Evolutionary conservation across 1,284 basidiomycete genomes (phyloP), one percentile per base, ranked within the genome.

Genomic region (Mycosarcoma mackinlayi): DNA sequence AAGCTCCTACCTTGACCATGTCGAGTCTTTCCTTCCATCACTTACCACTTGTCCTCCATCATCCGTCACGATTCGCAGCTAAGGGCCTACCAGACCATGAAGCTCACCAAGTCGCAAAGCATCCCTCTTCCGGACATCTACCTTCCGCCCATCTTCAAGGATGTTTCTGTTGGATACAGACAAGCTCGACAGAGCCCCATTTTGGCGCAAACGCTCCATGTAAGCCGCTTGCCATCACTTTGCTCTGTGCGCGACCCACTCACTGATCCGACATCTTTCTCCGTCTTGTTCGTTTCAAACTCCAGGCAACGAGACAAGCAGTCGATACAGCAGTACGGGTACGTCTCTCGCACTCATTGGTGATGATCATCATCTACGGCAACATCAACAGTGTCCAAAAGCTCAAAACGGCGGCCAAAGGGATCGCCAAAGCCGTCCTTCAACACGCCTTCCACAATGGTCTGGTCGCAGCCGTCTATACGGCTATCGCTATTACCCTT

Each of bases 371-470:
- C 37, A 19, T 38, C 37, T 38, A 38, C 6, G 37, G 37, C 19
- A 38, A 38, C 37, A 21, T 38, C 37, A 38, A 38, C 37, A 38
- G 37, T 19, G 8, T 38, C 10, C 37, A 38, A 21, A 38, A 38
- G 19, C 18, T 21, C 37, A 38, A 21, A 21, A 21, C n/a, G 3
- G 37, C 37, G 8, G 37, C 37, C 7, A 38, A 21, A 38, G 37
- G 37, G 9, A 21, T 38, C 19, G 37, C 37, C 6, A 38, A 19
- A 21, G 37, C 37, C 7, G n/a, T 9, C 4, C 7, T 21, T 6
- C 37, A 38, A 19, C 37, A 38, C 37, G 37, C 37, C 19, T 21
- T 38, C 37, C 37, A 38, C 19, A 38, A 38, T 19, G 37, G 37
- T 19, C 6, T 38, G n/a, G 37, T 38, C 8, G 37, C 37, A 8